Conservation (phyloP, 164 flowering plant genomes). For the Macadamia integrifolia region DNA sequence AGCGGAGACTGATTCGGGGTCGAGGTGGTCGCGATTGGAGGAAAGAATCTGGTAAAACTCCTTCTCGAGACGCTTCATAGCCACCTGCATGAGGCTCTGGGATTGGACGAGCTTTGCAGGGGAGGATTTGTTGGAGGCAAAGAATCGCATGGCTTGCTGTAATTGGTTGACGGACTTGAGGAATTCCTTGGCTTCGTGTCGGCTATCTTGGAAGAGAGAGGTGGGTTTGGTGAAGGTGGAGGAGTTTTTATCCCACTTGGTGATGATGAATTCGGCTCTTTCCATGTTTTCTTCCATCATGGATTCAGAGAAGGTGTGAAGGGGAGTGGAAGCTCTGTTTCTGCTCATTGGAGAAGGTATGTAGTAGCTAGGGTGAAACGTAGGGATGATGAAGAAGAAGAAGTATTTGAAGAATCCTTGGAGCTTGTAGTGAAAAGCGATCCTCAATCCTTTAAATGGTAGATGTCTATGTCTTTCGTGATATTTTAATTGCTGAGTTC, state of each 20-base stretch:
- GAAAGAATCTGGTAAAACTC: constrained; percentile 58
- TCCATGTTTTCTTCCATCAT: constrained; percentile 43
- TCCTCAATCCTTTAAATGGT: too few species aligned
- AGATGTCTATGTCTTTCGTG: too few species aligned
- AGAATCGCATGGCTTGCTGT: constrained; percentile 49
- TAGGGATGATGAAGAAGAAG: too few species aligned
- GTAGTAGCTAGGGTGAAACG: too few species aligned
- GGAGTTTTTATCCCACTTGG: constrained; percentile 31
- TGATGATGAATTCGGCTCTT: constrained; percentile 25
- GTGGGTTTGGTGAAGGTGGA: constrained; percentile 15
- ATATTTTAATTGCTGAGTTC: too few species aligned
- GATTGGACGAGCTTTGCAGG: constrained; percentile 38
- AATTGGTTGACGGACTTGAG: constrained; percentile 34
- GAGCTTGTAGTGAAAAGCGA: too few species aligned
- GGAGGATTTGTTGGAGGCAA: constrained; percentile 18
- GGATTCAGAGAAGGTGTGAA: constrained; percentile 34
- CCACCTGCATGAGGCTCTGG: constrained; percentile 52
- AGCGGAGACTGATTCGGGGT: constrained; percentile 46
- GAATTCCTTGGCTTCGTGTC: constrained; percentile 38
- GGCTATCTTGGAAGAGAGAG: constrained; percentile 32
- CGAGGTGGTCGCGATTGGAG: constrained; percentile 32
- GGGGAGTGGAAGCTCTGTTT: too few species aligned
- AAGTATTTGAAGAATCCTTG: too few species aligned
- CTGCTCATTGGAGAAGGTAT: not conserved
- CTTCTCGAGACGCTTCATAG: constrained; percentile 57